Base-by-base conservation (phyloP, 805 yeast genomes). In the Nakazawaea ambrosiae region DNA sequence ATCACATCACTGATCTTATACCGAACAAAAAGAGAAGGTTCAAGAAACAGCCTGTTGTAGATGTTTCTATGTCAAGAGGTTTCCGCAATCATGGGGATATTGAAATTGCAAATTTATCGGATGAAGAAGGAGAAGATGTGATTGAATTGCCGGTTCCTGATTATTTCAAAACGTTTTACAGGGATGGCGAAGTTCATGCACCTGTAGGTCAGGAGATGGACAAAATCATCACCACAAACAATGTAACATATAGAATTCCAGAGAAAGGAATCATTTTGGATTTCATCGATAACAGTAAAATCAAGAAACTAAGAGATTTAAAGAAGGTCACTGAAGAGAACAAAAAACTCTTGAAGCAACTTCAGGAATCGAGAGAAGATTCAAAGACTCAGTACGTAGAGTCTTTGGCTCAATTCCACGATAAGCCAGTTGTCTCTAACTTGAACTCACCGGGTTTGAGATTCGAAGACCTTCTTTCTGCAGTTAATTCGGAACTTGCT, bases 251-350 rank as follows among this genome's bases (percentile, higher is more conserved):
- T 55, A 61, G 81, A 39, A 54, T 86, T 4, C 83, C 86, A 2
- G 92, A 82, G 45, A 68, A 68, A 30, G 78, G 81, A 49, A 67
- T 86, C 5, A 57, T 81, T 29, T 57, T 84, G 23, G 90, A 85
- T 54, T 87, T 87, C 50, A 54, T 81, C 24, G 70, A 70, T 16
- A 74, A 70, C 20, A 72, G 75, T 4, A 68, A 68, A 27, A 51
- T 55, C 16, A 60, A 57, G 42, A 51, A 54, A 39, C 47, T 57
- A 5, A 54, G 61, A 30, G 52, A 56, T 34, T 44, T 63, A 5
- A 50, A 59, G 14, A 64, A 64, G 26, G 60, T 51, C 17, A 55
- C 52, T 38, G 37, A 42, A 24, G 51, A 55, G 19, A 57, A 60
- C 11, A 45, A 55, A 4, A 49, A 58, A 11, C 45, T 68, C 20